These are phyloP conservation scores for Penicillium hordei DNA, from an alignment of 2,329 filamentous ascomycete species.

Conservation along the genomic window DNA sequence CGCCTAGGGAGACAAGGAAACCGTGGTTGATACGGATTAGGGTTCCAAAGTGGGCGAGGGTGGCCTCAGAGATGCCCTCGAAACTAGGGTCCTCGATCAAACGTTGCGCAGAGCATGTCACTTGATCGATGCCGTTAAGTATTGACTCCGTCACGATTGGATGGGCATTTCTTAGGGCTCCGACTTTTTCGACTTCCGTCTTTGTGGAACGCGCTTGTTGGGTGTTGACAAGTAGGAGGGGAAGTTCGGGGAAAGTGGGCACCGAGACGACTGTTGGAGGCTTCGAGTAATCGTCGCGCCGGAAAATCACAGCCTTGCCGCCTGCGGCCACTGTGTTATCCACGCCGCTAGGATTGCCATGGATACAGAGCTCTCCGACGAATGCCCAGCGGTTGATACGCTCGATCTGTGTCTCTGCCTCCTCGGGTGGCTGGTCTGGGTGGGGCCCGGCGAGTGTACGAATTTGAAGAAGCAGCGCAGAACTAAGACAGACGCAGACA, in stretches of 20 bases:
- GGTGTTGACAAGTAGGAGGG: slow-evolving; percentile 86
- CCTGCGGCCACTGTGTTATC: slow-evolving; percentile 95
- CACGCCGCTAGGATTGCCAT: slow-evolving; percentile 93
- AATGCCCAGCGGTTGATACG: slow-evolving; percentile 98
- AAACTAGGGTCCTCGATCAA: slow-evolving; percentile 63
- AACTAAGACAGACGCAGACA: slow-evolving; percentile 82
- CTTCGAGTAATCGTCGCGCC: slow-evolving; percentile 72
- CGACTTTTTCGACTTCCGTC: slow-evolving; percentile 84
- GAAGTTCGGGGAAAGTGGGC: slow-evolving; percentile 87
- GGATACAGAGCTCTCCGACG: slow-evolving; percentile 94
- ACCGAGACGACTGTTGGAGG: slow-evolving; percentile 75
- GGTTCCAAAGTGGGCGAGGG: slow-evolving; percentile 75
- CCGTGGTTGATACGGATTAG: slow-evolving; percentile 94
- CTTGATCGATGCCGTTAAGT: slow-evolving; percentile 75
- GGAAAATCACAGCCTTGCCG: slow-evolving; percentile 91
- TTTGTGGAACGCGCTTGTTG: slow-evolving; percentile 82
- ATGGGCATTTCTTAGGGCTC: slow-evolving; percentile 66
- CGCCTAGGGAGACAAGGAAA: slow-evolving; percentile 82
- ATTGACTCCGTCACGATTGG: slow-evolving; percentile 77
- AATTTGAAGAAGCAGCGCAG: slow-evolving; percentile 82
- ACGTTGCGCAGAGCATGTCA: slow-evolving; percentile 57
- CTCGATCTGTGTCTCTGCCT: slow-evolving; percentile 87
- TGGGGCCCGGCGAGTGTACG: slow-evolving; percentile 87
- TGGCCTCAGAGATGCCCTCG: slow-evolving; percentile 62
- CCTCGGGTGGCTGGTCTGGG: slow-evolving; percentile 81